Evolutionary conservation across 768 basidiomycete genomes (phyloP).

Genomic region (Tephrocybe sp.): DNA sequence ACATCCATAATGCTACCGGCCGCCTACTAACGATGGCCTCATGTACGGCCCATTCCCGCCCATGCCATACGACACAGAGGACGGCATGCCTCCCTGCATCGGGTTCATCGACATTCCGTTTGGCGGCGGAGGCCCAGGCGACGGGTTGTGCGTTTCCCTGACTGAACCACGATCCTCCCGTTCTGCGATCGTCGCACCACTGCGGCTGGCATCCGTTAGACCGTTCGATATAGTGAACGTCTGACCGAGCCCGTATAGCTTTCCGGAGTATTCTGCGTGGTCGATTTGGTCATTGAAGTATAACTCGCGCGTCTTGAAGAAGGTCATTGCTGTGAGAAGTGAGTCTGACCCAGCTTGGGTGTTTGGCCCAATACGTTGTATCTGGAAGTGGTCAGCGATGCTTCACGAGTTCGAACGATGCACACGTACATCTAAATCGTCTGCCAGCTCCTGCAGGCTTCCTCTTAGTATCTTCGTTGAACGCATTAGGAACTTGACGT

Average conservation of each 20-base stretch:
- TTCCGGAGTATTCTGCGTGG: constrained; percentile 77
- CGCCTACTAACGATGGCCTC: constrained; percentile 59
- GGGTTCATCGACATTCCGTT: constrained; percentile 52
- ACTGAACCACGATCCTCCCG: constrained; percentile 64
- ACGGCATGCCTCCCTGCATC: constrained; percentile 42
- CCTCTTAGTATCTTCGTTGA: constrained; percentile 85
- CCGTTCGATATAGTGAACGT: constrained; percentile 73
- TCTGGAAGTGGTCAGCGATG: constrained; percentile 43
- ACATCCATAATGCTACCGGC: constrained; percentile 37
- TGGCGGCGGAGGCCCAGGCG: constrained; percentile 45
- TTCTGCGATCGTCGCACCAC: constrained; percentile 81
- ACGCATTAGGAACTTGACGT: constrained; percentile 97
- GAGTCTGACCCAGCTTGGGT: constrained; percentile 99
- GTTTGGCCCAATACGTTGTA: constrained; percentile 84
- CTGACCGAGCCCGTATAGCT: constrained; percentile 81
- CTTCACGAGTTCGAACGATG: constrained; percentile 3
- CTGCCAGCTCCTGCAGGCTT: constrained; percentile 91
- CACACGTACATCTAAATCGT: constrained; percentile 85
- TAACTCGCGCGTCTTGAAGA: constrained; percentile 92
- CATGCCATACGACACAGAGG: constrained; percentile 58
- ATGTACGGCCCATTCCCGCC: constrained; percentile 61
- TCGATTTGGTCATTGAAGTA: constrained; percentile 93
- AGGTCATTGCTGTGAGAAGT: constrained; percentile 87
- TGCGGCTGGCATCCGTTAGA: constrained; percentile 61
- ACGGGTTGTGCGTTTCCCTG: constrained; percentile 56